A percentile compares a stretch with the other conserved stretches of the same genome.
phyloP scores from a whole-genome alignment of 495 filamentous ascomycete species.

The Aspergillus sclerotioniger region DNA sequence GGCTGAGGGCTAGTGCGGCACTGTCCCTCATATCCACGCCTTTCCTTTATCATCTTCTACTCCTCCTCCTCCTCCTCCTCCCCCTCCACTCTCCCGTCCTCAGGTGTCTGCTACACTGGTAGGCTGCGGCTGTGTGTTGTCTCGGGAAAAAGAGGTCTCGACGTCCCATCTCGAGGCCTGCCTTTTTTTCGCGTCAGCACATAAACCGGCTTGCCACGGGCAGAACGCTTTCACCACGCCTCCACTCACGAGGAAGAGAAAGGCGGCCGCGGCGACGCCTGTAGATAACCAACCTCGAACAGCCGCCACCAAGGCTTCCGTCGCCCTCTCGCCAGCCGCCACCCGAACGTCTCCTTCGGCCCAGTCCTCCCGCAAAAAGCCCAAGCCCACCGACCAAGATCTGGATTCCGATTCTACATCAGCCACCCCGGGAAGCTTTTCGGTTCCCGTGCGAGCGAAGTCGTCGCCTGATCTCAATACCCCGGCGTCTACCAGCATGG shows the following conservation, averaged over 20 bases:
- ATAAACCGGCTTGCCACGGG: conserved; percentile 16
- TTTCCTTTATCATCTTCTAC: no score
- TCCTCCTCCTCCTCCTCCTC: not conserved
- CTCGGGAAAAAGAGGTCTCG: conserved; percentile 24
- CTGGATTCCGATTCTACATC: conserved; percentile 8
- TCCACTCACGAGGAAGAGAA: conserved; percentile 79
- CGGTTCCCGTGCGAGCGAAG: conserved; percentile 17
- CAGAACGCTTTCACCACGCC: conserved; percentile 55
- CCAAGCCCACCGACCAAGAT: conserved; percentile 10
- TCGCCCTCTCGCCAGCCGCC: conserved; percentile 29
- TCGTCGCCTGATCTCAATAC: conserved; percentile 36
- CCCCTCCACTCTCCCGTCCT: not conserved
- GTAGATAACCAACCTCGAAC: conserved; percentile 46
- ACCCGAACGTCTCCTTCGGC: conserved; percentile 21
- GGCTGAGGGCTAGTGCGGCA: conserved; percentile 8
- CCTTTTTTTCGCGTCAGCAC: conserved; percentile 23
- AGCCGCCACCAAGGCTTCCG: conserved; percentile 37
- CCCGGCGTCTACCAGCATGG: conserved; percentile 66
- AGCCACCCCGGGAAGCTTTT: conserved; percentile 12
- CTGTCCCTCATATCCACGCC: not conserved
- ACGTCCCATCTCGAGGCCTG: conserved; percentile 17
- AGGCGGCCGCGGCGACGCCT: conserved; percentile 76
- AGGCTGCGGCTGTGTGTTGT: conserved; percentile 28
- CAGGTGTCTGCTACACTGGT: conserved; percentile 9
- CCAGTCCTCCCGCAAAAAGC: conserved; percentile 18